phyloP scores from a whole-genome alignment of 2,329 filamentous ascomycete species.

The Talaromyces sp. region DNA sequence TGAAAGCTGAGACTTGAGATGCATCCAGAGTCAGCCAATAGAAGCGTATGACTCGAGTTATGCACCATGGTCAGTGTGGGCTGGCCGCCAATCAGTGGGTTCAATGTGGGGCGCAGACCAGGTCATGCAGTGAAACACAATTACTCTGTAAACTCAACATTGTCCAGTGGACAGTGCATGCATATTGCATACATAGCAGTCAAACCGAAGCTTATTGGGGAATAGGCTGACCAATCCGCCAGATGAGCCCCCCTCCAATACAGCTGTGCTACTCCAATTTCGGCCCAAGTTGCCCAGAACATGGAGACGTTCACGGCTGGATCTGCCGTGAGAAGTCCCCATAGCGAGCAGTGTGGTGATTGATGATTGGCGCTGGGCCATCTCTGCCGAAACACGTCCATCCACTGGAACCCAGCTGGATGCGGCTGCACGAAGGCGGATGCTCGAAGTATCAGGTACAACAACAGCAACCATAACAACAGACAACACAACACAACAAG shows the following conservation, averaged over 20 bases:
- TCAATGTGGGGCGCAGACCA: neutral
- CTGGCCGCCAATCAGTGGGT: neutral
- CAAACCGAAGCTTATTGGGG: conserved; percentile 12
- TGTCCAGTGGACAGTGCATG: neutral
- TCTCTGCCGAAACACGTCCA: conserved; percentile 13
- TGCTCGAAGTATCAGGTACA: conserved; percentile 4
- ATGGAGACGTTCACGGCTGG: conserved; percentile 4
- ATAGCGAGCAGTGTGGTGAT: neutral
- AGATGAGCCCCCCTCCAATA: neutral
- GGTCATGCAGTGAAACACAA: conserved; percentile 18
- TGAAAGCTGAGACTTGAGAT: neutral
- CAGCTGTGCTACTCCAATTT: neutral
- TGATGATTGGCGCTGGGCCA: neutral
- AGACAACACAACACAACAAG: neutral
- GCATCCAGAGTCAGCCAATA: neutral
- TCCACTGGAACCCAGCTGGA: neutral
- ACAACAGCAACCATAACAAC: neutral
- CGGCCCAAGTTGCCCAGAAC: neutral
- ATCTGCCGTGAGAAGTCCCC: neutral
- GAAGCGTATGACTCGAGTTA: neutral
- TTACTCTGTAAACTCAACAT: neutral
- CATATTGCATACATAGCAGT: neutral
- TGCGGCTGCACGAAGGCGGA: conserved; percentile 7
- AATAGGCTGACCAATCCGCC: neutral
- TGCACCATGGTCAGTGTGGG: neutral